A percentile compares a stretch with the other conserved stretches of the same genome.
These are phyloP conservation scores for Auricularia cornea DNA, from an alignment of 768 basidiomycete genomes.

Conservation along the genomic window DNA sequence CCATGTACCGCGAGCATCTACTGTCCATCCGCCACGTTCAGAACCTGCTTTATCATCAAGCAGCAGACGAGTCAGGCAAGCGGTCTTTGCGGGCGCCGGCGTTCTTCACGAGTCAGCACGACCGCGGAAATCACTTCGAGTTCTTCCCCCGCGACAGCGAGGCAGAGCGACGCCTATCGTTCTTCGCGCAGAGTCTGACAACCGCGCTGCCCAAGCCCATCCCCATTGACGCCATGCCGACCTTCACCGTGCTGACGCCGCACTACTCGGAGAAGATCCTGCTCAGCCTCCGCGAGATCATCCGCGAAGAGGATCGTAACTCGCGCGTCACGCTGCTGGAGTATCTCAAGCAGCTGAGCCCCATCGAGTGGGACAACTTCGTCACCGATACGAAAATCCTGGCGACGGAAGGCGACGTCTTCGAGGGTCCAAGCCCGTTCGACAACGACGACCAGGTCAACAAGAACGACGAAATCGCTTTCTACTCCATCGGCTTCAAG, in stretches of 20 bases:
- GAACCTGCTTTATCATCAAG: slow-evolving; percentile 93
- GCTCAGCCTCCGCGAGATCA: slow-evolving; percentile 93
- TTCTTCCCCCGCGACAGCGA: slow-evolving; percentile 95
- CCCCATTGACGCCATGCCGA: slow-evolving; percentile 97
- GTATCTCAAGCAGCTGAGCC: slow-evolving; percentile 97
- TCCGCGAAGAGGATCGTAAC: slow-evolving; percentile 93
- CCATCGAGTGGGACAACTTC: slow-evolving; percentile 99
- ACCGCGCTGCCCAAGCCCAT: slow-evolving; percentile 92
- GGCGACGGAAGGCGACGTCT: slow-evolving; percentile 70
- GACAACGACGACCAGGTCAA: slow-evolving; percentile 63
- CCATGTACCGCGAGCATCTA: slow-evolving; percentile 98
- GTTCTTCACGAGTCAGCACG: slow-evolving; percentile 90
- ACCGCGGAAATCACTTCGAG: slow-evolving; percentile 58
- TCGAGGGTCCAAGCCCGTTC: slow-evolving; percentile 45
- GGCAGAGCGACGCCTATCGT: slow-evolving; percentile 95
- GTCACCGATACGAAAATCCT: slow-evolving; percentile 99
- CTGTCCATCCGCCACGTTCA: slow-evolving; percentile 98
- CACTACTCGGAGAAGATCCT: slow-evolving; percentile 99
- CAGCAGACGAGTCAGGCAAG: slow-evolving; percentile 76
- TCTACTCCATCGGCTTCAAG: slow-evolving; percentile 99
- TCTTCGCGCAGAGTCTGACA: slow-evolving; percentile 96
- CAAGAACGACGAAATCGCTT: slow-evolving; percentile 89
- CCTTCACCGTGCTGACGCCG: slow-evolving; percentile 97
- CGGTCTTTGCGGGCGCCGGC: slow-evolving; percentile 92
- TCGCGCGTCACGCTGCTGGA: slow-evolving; percentile 96